phyloP scores from a whole-genome alignment of 257 asterid species.

The Thymus mandschuricus region DNA sequence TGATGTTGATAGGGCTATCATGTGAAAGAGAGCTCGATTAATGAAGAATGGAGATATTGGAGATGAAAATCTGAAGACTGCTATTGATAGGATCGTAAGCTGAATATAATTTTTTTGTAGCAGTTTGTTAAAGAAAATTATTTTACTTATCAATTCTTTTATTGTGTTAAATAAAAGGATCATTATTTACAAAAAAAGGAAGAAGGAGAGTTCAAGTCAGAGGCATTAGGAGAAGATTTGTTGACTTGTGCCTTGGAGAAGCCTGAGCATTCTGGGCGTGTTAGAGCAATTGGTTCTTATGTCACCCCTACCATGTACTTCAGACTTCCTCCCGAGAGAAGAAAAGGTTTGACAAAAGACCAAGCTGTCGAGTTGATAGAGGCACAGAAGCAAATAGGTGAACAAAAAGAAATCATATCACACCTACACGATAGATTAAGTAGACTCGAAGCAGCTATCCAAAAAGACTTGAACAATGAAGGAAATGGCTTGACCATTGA shows the following conservation, averaged over 20 bases:
- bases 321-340: background rate
- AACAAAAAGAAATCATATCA: background rate
- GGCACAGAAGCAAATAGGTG: background rate
- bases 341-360: too few species aligned
- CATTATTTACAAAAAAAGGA: too few species aligned
- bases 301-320: background rate
- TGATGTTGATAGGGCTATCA: background rate
- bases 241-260: background rate
- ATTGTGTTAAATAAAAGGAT: background rate
- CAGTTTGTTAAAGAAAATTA: background rate
- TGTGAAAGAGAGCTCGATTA: background rate
- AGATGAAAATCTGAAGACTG: background rate
- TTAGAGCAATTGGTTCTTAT: background rate
- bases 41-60: background rate
- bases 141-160: background rate
- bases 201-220: background rate
- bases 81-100: background rate
- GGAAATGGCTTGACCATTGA: too few species aligned
- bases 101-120: background rate
- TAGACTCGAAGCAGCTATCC: too few species aligned
- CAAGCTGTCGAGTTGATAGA: background rate
- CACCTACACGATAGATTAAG: background rate
- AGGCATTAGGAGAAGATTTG: background rate
- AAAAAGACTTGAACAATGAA: too few species aligned
- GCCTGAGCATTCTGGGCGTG: background rate